Conservation (phyloP, 306 rosid species). For the Vachellia pachyceras region DNA sequence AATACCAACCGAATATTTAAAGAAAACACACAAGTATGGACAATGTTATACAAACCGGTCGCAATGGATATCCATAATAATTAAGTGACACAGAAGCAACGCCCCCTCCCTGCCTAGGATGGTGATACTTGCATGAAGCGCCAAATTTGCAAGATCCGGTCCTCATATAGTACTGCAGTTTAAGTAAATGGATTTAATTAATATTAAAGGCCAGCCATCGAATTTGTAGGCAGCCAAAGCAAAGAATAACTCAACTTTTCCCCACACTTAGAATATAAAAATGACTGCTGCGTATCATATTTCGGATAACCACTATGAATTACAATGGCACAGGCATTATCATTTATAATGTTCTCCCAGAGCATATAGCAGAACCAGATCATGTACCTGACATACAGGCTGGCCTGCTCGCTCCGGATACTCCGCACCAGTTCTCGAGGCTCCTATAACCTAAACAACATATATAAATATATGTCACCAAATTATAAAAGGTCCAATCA, state of each 20-base stretch:
- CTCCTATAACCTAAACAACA: conserved; percentile 69
- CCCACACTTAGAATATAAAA: conserved; percentile 30
- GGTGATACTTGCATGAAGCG: conserved; percentile 86
- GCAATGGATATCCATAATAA: conserved; percentile 69
- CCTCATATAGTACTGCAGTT: conserved; percentile 84
- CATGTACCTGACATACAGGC: conserved; percentile 91
- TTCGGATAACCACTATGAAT: conserved; percentile 25
- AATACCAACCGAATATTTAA: conserved; percentile 21
- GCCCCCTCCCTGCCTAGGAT: conserved; percentile 78
- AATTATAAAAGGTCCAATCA: conserved; percentile 40
- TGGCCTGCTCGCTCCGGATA: conserved; percentile 91
- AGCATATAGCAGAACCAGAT: conserved; percentile 41
- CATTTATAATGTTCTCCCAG: conserved; percentile 21
- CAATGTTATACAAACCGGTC: conserved; percentile 56
- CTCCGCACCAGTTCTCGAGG: conserved; percentile 67
- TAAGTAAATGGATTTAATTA: too few species aligned
- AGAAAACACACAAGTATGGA: conserved; percentile 16
- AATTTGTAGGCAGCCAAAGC: conserved; percentile 23
- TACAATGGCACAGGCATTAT: conserved; percentile 30
- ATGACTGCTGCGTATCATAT: conserved; percentile 14
- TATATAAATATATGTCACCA: conserved; percentile 27
- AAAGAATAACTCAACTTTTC: conserved; percentile 30
- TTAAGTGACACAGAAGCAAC: conserved; percentile 59
- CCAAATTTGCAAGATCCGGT: conserved; percentile 87
- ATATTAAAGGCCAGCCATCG: conserved; percentile 22